A percentile compares a stretch with the other conserved stretches of the same genome.
These are phyloP conservation scores for Pleurotus djamor DNA, from an alignment of 768 basidiomycete genomes.

Conservation along the genomic window DNA sequence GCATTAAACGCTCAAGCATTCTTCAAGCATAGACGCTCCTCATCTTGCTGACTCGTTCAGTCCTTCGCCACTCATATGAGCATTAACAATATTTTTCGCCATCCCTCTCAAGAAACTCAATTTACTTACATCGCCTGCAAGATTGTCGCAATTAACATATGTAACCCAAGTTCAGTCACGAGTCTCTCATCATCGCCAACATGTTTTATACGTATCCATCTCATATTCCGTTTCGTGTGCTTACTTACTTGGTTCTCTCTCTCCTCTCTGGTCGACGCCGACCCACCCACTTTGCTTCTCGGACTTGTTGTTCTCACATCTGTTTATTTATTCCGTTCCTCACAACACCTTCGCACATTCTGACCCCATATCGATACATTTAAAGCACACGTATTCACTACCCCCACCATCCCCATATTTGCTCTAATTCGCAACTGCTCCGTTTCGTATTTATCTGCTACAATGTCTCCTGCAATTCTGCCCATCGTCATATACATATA, in stretches of 20 bases:
- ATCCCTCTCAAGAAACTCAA: constrained; percentile 31
- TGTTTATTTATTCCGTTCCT: constrained; percentile 6
- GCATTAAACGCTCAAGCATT: neutral
- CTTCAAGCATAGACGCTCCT: neutral
- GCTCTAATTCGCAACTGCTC: constrained; percentile 3
- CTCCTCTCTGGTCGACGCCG: constrained; percentile 24
- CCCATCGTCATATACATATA: constrained; percentile 12
- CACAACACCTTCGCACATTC: constrained; percentile 23
- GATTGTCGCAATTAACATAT: constrained; percentile 16
- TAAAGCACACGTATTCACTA: neutral
- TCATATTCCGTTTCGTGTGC: constrained; percentile 35
- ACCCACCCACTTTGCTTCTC: constrained; percentile 7
- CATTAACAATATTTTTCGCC: constrained; percentile 28
- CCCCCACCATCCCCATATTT: neutral
- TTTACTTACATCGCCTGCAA: constrained; percentile 23
- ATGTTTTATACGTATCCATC: constrained; percentile 29
- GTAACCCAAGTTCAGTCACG: constrained; percentile 14
- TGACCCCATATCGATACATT: constrained; percentile 12
- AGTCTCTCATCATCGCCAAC: constrained; percentile 32
- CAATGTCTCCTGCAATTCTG: neutral
- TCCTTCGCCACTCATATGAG: constrained; percentile 19
- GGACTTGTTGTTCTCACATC: constrained; percentile 7
- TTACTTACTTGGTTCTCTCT: constrained; percentile 15
- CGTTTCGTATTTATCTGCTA: constrained; percentile 1
- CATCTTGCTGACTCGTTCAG: constrained; percentile 18